phyloP scores from a whole-genome alignment of 2,329 filamentous ascomycete genomes.

The Penicillium sp. region DNA sequence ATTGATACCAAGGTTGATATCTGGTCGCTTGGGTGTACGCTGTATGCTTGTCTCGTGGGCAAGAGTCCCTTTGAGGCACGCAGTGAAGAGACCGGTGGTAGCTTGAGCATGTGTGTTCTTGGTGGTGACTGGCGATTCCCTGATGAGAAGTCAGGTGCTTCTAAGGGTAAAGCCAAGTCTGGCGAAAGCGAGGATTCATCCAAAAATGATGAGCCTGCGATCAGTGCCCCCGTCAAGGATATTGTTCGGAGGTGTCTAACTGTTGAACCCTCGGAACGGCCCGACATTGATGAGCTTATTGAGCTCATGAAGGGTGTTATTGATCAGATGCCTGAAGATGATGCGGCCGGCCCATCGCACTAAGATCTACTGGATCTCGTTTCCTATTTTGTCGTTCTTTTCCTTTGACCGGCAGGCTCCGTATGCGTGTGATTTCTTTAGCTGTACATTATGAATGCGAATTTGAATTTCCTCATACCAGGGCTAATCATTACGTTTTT shows the following conservation, averaged over 20 bases:
- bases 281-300: constrained; percentile 82
- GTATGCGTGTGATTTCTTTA: background rate
- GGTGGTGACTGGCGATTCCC: constrained; percentile 97
- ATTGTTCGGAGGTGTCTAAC: constrained; percentile 81
- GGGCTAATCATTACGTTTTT: background rate
- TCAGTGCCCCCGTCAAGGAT: constrained; percentile 80
- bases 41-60: constrained; percentile 93
- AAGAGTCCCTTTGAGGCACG: constrained; percentile 97
- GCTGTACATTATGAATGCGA: constrained; percentile 11
- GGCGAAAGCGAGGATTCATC: constrained; percentile 22
- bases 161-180: constrained; percentile 56
- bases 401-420: constrained; percentile 12
- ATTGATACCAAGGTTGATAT: constrained; percentile 98
- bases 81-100: constrained; percentile 93
- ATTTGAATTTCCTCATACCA: background rate
- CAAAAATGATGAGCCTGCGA: constrained; percentile 50
- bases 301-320: constrained; percentile 72
- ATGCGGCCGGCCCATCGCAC: constrained; percentile 26
- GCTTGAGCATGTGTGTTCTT: constrained; percentile 84
- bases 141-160: constrained; percentile 68
- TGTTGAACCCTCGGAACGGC: constrained; percentile 83
- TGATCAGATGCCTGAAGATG: constrained; percentile 61
- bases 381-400: background rate
- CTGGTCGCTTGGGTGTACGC: constrained; percentile 95
- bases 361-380: constrained; percentile 2